Percentiles rank a stretch among this genome's conserved stretches.
These are phyloP conservation scores for Trichoderma citrinoviride DNA, from an alignment of 2,329 filamentous ascomycete species.

Conservation along the genomic window DNA sequence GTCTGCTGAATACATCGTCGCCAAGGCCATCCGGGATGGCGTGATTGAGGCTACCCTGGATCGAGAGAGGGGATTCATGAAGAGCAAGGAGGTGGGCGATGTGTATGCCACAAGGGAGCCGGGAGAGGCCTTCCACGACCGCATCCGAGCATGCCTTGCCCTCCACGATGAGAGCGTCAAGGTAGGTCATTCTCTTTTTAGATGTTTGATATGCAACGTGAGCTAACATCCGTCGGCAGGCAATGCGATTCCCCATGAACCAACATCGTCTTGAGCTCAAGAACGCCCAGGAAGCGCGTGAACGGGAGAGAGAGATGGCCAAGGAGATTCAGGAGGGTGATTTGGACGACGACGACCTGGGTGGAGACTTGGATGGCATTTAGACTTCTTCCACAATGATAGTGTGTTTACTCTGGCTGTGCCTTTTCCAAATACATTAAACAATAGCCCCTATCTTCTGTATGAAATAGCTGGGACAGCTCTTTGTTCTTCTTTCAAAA, in stretches of 20 bases:
- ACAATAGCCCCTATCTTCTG: not conserved
- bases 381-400: constrained; percentile 46
- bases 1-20: constrained; percentile 97
- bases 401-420: constrained; percentile 24
- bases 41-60: constrained; percentile 95
- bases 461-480: not conserved
- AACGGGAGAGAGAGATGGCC: constrained; percentile 92
- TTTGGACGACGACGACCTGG: constrained; percentile 92
- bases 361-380: constrained; percentile 94
- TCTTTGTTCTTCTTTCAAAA: not conserved
- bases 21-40: constrained; percentile 95
- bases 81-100: constrained; percentile 94
- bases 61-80: constrained; percentile 95
- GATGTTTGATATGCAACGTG: not conserved
- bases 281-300: constrained; percentile 96
- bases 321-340: constrained; percentile 99
- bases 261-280: constrained; percentile 96
- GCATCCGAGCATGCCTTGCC: constrained; percentile 85
- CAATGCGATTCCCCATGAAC: constrained; percentile 99
- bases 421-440: constrained; percentile 1
- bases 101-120: constrained; percentile 95
- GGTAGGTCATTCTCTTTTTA: constrained; percentile 49
- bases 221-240: constrained; percentile 48
- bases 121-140: constrained; percentile 95
- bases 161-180: constrained; percentile 98